Conservation (phyloP, 495 filamentous ascomycete genomes). For the Antarctomyces pellizariae region DNA sequence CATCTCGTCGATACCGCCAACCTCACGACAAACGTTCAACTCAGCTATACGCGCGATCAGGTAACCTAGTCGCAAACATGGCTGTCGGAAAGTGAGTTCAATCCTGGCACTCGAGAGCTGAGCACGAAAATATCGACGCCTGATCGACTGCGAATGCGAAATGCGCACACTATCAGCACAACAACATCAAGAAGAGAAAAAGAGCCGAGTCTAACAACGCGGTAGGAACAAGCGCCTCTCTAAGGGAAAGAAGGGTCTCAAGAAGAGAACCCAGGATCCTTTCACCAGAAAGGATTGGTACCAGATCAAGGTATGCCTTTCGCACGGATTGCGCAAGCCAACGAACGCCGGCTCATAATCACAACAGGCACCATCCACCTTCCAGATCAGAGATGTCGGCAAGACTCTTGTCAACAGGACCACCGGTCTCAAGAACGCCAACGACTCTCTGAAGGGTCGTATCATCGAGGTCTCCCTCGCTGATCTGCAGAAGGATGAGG, state of each 20-base stretch:
- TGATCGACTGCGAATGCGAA: no score
- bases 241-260: conserved; percentile 99
- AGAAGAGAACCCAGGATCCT: conserved; percentile 96
- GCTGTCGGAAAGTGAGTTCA: conserved; percentile 72
- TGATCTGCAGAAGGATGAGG: conserved; percentile 97
- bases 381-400: conserved; percentile 88
- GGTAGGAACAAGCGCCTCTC: conserved; percentile 98
- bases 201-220: conserved; percentile 11
- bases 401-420: conserved; percentile 98
- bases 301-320: conserved; percentile 59
- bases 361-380: conserved; percentile 72
- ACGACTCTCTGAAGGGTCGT: conserved; percentile 93
- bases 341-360: conserved; percentile 9
- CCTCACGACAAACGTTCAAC: no score
- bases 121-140: no score
- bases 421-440: conserved; percentile 98
- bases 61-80: conserved; percentile 44
- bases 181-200: conserved; percentile 6
- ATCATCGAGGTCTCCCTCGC: conserved; percentile 98
- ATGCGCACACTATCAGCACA: conserved; percentile 5
- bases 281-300: conserved; percentile 98
- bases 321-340: not conserved
- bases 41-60: conserved; percentile 10
- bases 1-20: no score
- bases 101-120: no score